phyloP scores from a whole-genome alignment of 495 filamentous ascomycete species.

The Thermochaetoides thermophila region DNA sequence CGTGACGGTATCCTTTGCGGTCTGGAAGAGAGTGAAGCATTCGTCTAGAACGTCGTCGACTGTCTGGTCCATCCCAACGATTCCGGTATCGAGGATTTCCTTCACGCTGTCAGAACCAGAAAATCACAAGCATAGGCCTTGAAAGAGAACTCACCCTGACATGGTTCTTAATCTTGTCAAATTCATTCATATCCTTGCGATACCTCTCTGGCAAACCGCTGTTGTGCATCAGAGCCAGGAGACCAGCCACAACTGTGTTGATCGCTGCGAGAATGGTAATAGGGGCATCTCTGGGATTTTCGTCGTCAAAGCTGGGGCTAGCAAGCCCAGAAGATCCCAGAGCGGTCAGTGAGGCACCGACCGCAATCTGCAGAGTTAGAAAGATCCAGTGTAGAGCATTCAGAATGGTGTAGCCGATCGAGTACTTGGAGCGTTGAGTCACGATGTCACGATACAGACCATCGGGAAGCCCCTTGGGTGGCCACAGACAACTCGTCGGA shows the following conservation, averaged over 20 bases:
- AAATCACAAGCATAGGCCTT: too few relatives aligned
- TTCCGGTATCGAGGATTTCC: constrained; percentile 30
- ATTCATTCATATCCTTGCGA: constrained; percentile 30
- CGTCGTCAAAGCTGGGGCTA: too few relatives aligned
- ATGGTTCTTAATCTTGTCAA: constrained; percentile 29
- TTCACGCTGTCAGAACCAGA: too few relatives aligned
- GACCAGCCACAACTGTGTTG: constrained; percentile 33
- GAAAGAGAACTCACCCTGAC: constrained; percentile 23
- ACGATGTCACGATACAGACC: constrained; percentile 31
- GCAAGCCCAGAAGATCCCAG: too few relatives aligned
- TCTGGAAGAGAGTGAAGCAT: constrained; percentile 26
- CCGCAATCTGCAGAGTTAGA: constrained; percentile 28
- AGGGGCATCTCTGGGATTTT: constrained; percentile 13
- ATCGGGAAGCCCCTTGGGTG: constrained; percentile 28
- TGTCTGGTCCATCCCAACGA: constrained; percentile 22
- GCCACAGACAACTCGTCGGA: constrained; percentile 28
- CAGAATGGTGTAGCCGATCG: constrained; percentile 19
- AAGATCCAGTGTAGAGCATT: constrained; percentile 24
- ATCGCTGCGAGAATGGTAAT: constrained; percentile 33
- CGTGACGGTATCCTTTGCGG: constrained; percentile 26
- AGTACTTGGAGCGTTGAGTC: constrained; percentile 25
- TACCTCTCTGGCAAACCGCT: constrained; percentile 36
- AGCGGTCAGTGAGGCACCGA: constrained; percentile 31
- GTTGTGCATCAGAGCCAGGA: constrained; percentile 36
- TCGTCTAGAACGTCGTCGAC: constrained; percentile 25